Percentiles rank a stretch among this genome's conserved stretches.
These are phyloP conservation scores for Candida pini DNA, from an alignment of 805 yeast genomes.

Conservation along the genomic window DNA sequence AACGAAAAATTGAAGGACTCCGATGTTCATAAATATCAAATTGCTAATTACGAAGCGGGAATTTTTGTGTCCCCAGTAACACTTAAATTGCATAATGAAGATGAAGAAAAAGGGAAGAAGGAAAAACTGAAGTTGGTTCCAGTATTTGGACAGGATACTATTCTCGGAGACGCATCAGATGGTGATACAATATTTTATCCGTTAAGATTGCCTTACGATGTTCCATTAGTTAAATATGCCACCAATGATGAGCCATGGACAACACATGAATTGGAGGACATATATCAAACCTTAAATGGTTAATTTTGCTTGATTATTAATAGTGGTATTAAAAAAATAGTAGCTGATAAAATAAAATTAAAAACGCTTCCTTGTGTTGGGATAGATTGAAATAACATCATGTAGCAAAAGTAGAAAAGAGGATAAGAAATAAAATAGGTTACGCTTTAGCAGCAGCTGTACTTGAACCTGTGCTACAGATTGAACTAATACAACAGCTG, in stretches of 20 bases:
- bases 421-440: too few relatives aligned
- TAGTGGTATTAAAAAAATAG: too few relatives aligned
- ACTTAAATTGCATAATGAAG: slow-evolving; percentile 8
- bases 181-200: slow-evolving; percentile 22
- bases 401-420: too few relatives aligned
- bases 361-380: too few relatives aligned
- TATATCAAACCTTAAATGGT: too few relatives aligned
- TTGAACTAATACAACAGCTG: slow-evolving; percentile 9
- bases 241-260: slow-evolving; percentile 48
- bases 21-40: slow-evolving; percentile 31
- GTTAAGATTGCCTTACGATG: slow-evolving; percentile 46
- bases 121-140: slow-evolving; percentile 36
- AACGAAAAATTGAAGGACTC: slow-evolving; percentile 4
- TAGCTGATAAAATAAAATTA: too few relatives aligned
- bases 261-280: slow-evolving; percentile 12
- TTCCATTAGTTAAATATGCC: slow-evolving; percentile 43
- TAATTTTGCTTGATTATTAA: too few relatives aligned
- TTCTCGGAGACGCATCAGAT: slow-evolving; percentile 1
- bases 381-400: too few relatives aligned
- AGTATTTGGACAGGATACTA: slow-evolving; percentile 33
- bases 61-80: slow-evolving; percentile 36
- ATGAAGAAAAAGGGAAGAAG: slow-evolving; percentile 4
- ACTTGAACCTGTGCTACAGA: slow-evolving; percentile 6
- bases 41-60: slow-evolving; percentile 50
- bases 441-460: too few relatives aligned